Evolutionary conservation across 139 green algal species (phyloP).

Genomic region (Chlorella vulgaris): DNA sequence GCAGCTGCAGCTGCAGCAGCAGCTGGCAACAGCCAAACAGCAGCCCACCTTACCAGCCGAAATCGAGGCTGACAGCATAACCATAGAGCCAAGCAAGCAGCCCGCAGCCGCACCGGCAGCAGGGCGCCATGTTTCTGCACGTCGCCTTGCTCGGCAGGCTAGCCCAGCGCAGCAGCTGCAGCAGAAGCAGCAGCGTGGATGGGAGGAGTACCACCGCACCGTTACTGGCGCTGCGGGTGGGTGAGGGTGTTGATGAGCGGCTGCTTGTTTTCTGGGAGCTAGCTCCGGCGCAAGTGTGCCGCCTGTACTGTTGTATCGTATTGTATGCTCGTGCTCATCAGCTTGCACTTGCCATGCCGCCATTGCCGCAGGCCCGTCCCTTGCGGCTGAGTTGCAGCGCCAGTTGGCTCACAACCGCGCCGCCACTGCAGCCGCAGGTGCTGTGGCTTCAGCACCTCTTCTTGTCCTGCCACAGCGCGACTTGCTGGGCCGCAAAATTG

Average conservation of each 20-base stretch:
- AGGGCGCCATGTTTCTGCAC: too few species aligned
- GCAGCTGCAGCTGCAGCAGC: constrained; percentile 10
- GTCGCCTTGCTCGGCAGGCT: not conserved
- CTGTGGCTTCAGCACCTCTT: not conserved
- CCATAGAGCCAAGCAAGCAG: not conserved
- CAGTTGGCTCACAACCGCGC: not conserved
- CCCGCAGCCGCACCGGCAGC: not conserved
- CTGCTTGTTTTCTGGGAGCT: not conserved
- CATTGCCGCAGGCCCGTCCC: constrained; percentile 10
- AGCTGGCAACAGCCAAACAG: not conserved
- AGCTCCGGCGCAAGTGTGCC: not conserved
- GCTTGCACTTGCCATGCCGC: too few species aligned
- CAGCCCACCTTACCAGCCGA: not conserved
- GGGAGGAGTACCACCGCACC: constrained; percentile 22
- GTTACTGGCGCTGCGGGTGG: constrained; percentile 20
- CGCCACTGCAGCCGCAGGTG: not conserved
- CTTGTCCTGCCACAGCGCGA: not conserved
- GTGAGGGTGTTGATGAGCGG: not conserved
- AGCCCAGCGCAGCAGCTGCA: not conserved
- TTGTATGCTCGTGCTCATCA: not conserved
- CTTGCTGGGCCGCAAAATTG: constrained; percentile 30
- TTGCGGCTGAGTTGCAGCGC: constrained; percentile 28
- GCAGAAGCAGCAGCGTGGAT: not conserved
- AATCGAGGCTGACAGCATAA: not conserved
- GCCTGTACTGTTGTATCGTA: not conserved